Evolutionary conservation across 2,329 filamentous ascomycete species (phyloP), one percentile per base, ranked within the genome.

Genomic region (Alternaria incomplexa): DNA sequence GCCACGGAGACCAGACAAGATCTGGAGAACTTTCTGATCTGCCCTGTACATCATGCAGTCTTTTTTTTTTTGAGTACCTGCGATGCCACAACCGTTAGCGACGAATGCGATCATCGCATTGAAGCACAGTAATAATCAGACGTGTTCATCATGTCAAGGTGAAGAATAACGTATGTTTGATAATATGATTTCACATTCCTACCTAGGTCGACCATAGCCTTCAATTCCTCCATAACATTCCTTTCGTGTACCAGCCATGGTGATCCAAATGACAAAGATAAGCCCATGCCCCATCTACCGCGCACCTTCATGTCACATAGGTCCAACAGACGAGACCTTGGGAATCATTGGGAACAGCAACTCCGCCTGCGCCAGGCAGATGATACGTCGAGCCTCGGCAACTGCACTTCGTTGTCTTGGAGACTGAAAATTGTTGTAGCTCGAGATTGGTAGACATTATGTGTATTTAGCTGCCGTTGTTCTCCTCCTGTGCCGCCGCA

Each of bases 401-500:
- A 65, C 61, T 62, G 52, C 47, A 52, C 51, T 60, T 44, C 30
- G 57, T 62, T 62, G 53, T 64, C 61, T 56, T 48, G 22, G 56
- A 58, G 62, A 69, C 66, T 44, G 61, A 56, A 61, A 61, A 57
- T 59, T 58, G 58, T 52, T 62, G 56, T 65, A 56, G 59, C 55
- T 64, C 61, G 26, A 62, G 48, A 50, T 46, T 43, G 48, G 50
- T 23, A 43, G 26, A 28, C 26, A 28, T 17, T 54, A 60, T 40
- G 46, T 53, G 55, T 60, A 61, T 61, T 73, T 65, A 77, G 67
- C 74, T 78, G 54, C 74, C 74, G 52, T 77, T 79, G 48, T 77
- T 78, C 67, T 79, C 74, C 30, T 71, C 72, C 59, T 77, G 73
- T 58, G 74, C 66, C 66, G 96, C 93, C 17, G 78, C 72, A 70